A percentile compares a stretch with the other conserved stretches of the same genome.
These are phyloP conservation scores for Oryza australiensis DNA, from an alignment of 176 grass and related monocot genomes.

Conservation along the genomic window DNA sequence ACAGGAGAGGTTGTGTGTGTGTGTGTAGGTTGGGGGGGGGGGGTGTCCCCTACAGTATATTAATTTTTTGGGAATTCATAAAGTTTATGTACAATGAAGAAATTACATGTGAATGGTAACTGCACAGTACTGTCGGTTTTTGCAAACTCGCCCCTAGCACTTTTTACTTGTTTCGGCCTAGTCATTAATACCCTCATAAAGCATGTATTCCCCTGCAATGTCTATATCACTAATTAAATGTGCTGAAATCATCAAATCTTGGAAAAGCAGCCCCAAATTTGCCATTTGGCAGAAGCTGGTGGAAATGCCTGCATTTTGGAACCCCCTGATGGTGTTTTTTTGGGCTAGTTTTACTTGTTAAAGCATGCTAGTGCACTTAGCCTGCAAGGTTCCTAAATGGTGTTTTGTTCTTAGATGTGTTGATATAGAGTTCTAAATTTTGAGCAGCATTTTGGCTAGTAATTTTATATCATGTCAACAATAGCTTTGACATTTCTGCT, in stretches of 20 bases:
- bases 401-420: conserved; percentile 5
- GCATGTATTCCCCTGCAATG: neutral
- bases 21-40: no score
- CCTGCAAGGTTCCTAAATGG: conserved; percentile 5
- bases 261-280: neutral
- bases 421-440: conserved; percentile 1
- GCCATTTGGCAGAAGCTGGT: neutral
- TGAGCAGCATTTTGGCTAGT: neutral
- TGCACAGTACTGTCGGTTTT: neutral
- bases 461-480: neutral
- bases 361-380: neutral
- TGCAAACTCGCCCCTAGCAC: neutral
- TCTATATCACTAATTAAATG: neutral
- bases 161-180: neutral
- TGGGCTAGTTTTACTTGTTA: neutral
- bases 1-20: no score
- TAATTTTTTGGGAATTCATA: no score
- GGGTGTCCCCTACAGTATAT: no score
- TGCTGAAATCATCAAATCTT: neutral
- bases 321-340: neutral
- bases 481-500: neutral
- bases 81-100: no score
- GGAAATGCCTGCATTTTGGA: neutral
- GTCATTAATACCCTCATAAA: neutral
- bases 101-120: neutral